Evolutionary conservation across 441 rosid genomes (phyloP), one percentile per base, ranked within the genome.

Genomic region (Croton setiger): DNA sequence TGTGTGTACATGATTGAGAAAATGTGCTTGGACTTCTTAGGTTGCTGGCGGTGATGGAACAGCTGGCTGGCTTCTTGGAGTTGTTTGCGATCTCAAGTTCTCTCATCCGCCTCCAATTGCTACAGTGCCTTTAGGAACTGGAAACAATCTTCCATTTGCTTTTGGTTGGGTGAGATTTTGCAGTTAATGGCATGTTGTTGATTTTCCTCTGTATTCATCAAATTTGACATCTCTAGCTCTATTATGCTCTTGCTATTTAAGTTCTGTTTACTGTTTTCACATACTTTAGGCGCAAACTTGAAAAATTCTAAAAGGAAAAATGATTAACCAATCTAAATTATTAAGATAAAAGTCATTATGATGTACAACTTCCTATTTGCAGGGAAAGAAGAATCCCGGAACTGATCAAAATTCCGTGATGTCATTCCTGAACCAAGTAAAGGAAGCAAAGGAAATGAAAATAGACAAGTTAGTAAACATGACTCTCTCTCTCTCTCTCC

Each of bases 11-110:
- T 15, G 20, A n/a, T 27, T 27, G 31, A 27, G 31, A 21, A 14
- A 0, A 44, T 5, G 37, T 4, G 9, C 17, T 43, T 48, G 55
- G 21, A 9, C 20, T 18, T 21, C 6, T 66, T 64, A 87, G 98
- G 98, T 87, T 78, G 96, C 96, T 54, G 97, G 98, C 77, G 97
- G 98, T 13, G 98, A 93, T 82, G 98, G 98, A 69, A 93, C 98
- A 0, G 98, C 97, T 63, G 90, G 96, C 7, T 93, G 98, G 98
- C 90, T 91, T 72, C 92, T 93, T 67, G 97, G 96, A 68, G 97
- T 91, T 76, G 90, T 93, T 36, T 84, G 88, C 67, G 97, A 91
- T 70, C 94, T 93, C 63, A 91, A 84, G 74, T 79, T 93, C 57
- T 79, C 90, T 45, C 90, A 84, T 78, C 86, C 98, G 6, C 98